phyloP scores from a whole-genome alignment of 2,329 filamentous ascomycete genomes.

The Teratosphaeria viscida region DNA sequence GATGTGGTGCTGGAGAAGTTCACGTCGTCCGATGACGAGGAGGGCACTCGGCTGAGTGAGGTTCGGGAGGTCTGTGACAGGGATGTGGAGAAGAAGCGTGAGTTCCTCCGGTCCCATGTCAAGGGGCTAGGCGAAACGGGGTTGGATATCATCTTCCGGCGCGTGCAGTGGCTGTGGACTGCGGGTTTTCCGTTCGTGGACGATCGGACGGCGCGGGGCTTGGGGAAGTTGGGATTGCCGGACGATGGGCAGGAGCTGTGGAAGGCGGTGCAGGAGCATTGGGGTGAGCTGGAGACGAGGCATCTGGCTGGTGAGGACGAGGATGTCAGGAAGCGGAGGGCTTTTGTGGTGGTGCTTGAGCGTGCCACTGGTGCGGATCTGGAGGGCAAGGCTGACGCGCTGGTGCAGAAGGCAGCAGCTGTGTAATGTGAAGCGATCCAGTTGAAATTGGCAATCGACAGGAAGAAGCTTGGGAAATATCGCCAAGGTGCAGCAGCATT shows the following conservation, averaged over 20 bases:
- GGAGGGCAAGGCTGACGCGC: slow-evolving; percentile 26
- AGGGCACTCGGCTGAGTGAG: slow-evolving; percentile 23
- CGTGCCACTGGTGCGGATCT: slow-evolving; percentile 28
- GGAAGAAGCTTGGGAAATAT: background rate
- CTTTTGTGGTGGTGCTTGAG: slow-evolving; percentile 32
- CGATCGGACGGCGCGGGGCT: slow-evolving; percentile 22
- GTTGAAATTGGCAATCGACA: background rate
- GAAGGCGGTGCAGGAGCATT: slow-evolving; percentile 26
- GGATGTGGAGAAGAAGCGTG: slow-evolving; percentile 21
- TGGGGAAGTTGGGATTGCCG: slow-evolving; percentile 29
- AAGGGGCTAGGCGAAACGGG: slow-evolving; percentile 34
- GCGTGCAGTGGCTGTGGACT: slow-evolving; percentile 32
- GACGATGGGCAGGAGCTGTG: slow-evolving; percentile 25
- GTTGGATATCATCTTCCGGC: slow-evolving; percentile 33
- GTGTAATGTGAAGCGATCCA: background rate
- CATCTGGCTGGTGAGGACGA: slow-evolving; percentile 23
- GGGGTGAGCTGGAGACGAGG: slow-evolving; percentile 24
- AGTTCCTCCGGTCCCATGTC: slow-evolving; percentile 25
- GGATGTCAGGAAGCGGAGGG: slow-evolving; percentile 26
- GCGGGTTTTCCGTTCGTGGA: slow-evolving; percentile 32
- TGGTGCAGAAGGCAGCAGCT: slow-evolving; percentile 16
- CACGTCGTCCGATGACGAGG: slow-evolving; percentile 20
- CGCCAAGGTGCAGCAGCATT: background rate
- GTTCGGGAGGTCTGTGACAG: slow-evolving; percentile 24
- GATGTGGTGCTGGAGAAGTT: slow-evolving; percentile 25